Conservation (phyloP, 73 alveolate species). For the Diophrys appendiculata region DNA sequence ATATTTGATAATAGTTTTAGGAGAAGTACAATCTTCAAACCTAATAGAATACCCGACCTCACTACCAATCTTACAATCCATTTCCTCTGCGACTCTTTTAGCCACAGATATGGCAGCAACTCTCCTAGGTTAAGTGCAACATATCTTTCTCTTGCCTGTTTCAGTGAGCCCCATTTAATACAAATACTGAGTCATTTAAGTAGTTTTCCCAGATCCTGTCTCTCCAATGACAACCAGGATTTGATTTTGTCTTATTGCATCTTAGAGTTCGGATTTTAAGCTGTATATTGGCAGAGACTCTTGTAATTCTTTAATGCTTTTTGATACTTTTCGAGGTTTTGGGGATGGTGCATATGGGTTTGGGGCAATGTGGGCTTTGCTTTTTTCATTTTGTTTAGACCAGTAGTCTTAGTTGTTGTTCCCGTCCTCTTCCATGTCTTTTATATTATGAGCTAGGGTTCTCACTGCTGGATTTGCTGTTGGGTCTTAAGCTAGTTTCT, state of each 20-base stretch:
- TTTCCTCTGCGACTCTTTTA: slow-evolving; percentile 95
- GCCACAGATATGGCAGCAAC: slow-evolving; percentile 99
- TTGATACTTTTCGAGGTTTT: slow-evolving; percentile 20
- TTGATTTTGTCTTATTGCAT: slow-evolving; percentile 78
- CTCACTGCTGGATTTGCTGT: slow-evolving; percentile 80
- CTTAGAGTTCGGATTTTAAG: slow-evolving; percentile 86
- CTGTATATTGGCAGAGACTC: slow-evolving; percentile 97
- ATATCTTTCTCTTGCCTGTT: slow-evolving; percentile 87
- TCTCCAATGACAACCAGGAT: slow-evolving; percentile 99
- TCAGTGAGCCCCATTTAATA: slow-evolving; percentile 94
- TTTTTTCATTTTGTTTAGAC: not conserved
- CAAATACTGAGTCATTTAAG: slow-evolving; percentile 99
- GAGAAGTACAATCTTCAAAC: slow-evolving; percentile 98
- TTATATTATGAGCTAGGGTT: slow-evolving; percentile 70
- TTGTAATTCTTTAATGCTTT: slow-evolving; percentile 87
- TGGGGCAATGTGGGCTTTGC: not conserved
- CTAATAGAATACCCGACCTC: slow-evolving; percentile 99
- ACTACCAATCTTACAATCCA: slow-evolving; percentile 91
- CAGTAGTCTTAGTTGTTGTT: slow-evolving; percentile 5
- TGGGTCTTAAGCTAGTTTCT: slow-evolving; percentile 81
- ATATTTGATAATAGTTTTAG: slow-evolving; percentile 97
- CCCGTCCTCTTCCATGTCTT: slow-evolving; percentile 35
- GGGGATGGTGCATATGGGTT: not conserved
- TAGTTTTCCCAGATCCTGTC: slow-evolving; percentile 99
- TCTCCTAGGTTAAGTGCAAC: slow-evolving; percentile 99